Evolutionary conservation across 192 early-diverging fungal species (phyloP), one percentile per base, ranked within the genome.

Genomic region (Coemansia sp.): DNA sequence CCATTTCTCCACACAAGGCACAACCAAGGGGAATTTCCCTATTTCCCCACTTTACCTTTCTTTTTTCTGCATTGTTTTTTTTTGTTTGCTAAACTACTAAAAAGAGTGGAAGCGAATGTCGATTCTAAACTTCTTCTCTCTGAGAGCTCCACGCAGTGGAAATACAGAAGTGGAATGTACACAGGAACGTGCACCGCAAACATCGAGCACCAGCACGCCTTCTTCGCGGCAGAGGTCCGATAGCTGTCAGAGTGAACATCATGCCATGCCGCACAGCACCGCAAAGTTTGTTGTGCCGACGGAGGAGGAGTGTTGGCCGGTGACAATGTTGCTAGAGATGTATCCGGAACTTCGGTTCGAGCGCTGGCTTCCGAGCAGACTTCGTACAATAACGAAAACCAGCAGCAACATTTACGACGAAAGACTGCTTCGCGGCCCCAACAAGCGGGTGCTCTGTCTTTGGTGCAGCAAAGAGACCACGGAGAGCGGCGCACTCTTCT

Each of bases 331-430:
- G 45, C 30, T 80, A 12, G 72, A 65, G 5, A 63, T 46, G 45
- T 75, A 80, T 56, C 72, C 77, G 0, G 66, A 65, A 48, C 77
- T 80, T 18, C 77, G 77, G 10, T 80, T 42, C 56, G 66, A 75
- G 69, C 72, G 77, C 25, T 80, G 72, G 72, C 66, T 80, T 18
- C 72, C 72, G 15, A 64, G 64, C 28, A 30, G 42, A 12, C 65
- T 71, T 21, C 71, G 68, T 34, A 60, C 64, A 3, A 49, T 57
- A 29, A 63, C 64, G 26, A 69, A 58, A 37, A 58, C 26, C 58
- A 58, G 31, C 58, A 64, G 64, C 28, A 23, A 34, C 2, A 62
- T 70, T 16, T 66, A 37, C 26, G 77, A 81, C 73, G 59, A 72
- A 33, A 58, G 73, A 28, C 59, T 76, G n/a, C 59, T 72, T 21